phyloP scores from a whole-genome alignment of 2,329 filamentous ascomycete species.

The Cercospora zeae-maydis region DNA sequence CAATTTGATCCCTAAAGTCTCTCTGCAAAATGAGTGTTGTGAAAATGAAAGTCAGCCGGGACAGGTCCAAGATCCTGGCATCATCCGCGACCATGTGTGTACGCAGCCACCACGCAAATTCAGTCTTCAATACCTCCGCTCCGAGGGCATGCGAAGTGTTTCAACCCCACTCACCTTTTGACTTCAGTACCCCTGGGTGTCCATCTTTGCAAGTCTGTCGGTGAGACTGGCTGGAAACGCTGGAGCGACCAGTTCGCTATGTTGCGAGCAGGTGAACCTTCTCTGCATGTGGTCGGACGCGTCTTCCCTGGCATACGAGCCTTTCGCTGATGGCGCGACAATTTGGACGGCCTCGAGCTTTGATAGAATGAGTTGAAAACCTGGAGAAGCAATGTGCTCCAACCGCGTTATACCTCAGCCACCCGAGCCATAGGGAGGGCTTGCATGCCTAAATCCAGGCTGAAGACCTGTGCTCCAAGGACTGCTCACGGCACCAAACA shows the following conservation, averaged over 20 bases:
- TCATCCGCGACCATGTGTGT: not conserved
- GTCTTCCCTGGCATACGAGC: not conserved
- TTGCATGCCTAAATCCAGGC: constrained; percentile 17
- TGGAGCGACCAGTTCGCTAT: not conserved
- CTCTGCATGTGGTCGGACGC: not conserved
- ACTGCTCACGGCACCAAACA: constrained; percentile 40
- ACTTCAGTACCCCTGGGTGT: not conserved
- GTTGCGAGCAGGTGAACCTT: not conserved
- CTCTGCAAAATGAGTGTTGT: constrained; percentile 1
- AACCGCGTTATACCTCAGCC: constrained; percentile 12
- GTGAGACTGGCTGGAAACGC: not conserved
- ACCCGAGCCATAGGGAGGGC: constrained; percentile 25
- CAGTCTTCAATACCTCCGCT: not conserved
- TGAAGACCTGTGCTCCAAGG: constrained; percentile 36
- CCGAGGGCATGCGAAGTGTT: not conserved
- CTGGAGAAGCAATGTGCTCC: not conserved
- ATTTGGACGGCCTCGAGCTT: not conserved
- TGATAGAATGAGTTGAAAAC: not conserved
- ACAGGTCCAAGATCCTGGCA: not conserved
- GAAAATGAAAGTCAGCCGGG: not conserved
- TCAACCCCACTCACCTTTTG: not conserved
- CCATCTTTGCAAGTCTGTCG: not conserved
- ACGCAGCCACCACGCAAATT: not conserved
- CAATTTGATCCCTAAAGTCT: not conserved
- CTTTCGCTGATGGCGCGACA: not conserved